Evolutionary conservation across 2,329 filamentous ascomycete genomes (phyloP).

Genomic region (Aspergillus transmontanensis): DNA sequence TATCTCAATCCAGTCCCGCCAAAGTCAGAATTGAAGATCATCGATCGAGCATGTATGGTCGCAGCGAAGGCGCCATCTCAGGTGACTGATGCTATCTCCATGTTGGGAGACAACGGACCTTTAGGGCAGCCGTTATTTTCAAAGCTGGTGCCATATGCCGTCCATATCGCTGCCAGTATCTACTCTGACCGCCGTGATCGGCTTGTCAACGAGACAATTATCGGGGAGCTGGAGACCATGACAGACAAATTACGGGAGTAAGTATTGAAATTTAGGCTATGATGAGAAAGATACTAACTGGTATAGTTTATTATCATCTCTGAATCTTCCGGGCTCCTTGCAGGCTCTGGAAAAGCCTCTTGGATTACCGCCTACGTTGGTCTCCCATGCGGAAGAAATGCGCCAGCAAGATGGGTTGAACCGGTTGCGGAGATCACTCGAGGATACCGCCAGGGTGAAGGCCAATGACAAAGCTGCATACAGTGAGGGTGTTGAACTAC

Average conservation of each 20-base stretch:
- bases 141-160: slow-evolving; percentile 91
- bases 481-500: slow-evolving; percentile 76
- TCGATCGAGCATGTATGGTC: slow-evolving; percentile 91
- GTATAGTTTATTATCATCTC: slow-evolving; percentile 65
- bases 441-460: slow-evolving; percentile 89
- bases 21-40: slow-evolving; percentile 81
- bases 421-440: slow-evolving; percentile 75
- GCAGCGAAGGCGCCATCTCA: slow-evolving; percentile 76
- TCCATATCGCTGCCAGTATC: slow-evolving; percentile 91
- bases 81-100: slow-evolving; percentile 75
- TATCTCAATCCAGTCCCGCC: slow-evolving; percentile 83
- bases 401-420: slow-evolving; percentile 85
- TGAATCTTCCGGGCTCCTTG: slow-evolving; percentile 88
- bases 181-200: slow-evolving; percentile 90
- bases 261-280: slow-evolving; percentile 23
- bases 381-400: slow-evolving; percentile 91
- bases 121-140: slow-evolving; percentile 85
- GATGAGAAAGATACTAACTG: slow-evolving; percentile 15
- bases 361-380: slow-evolving; percentile 79
- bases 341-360: slow-evolving; percentile 95
- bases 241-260: slow-evolving; percentile 76
- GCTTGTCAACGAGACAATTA: slow-evolving; percentile 84
- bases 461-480: slow-evolving; percentile 76
- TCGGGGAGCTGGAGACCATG: slow-evolving; percentile 79
- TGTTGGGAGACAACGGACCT: slow-evolving; percentile 76